phyloP scores from a whole-genome alignment of 139 green algal genomes.

The Haematococcus sp. region DNA sequence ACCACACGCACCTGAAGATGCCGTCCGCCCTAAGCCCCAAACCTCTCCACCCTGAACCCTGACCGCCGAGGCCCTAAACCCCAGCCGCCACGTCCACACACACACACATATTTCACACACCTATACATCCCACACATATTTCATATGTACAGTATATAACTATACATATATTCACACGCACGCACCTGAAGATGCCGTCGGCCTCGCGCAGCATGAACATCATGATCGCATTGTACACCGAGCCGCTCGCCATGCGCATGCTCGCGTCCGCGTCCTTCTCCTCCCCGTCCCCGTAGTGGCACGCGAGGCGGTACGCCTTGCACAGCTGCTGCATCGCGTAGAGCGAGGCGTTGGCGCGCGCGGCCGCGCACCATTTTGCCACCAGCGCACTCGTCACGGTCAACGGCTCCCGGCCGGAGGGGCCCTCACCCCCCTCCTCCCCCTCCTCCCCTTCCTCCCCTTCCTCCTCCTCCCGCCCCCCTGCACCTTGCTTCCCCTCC shows the following conservation, averaged over 20 bases:
- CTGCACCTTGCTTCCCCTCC: conserved; percentile 3
- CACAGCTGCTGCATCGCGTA: conserved; percentile 61
- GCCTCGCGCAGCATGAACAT: conserved; percentile 84
- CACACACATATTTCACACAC: too few relatives aligned
- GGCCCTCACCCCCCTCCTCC: conserved; percentile 7
- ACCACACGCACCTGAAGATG: too few relatives aligned
- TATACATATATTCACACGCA: too few relatives aligned
- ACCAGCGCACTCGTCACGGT: conserved; percentile 70
- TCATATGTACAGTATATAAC: too few relatives aligned
- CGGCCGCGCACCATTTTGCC: conserved; percentile 62
- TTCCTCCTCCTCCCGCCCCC: conserved; percentile 12
- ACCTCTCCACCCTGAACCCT: too few relatives aligned
- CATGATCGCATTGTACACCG: conserved; percentile 87
- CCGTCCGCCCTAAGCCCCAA: too few relatives aligned
- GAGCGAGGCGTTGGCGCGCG: conserved; percentile 39
- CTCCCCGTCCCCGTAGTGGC: conserved; percentile 85
- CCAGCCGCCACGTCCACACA: too few relatives aligned
- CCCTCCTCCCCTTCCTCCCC: conserved; percentile 17
- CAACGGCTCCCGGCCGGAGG: neutral
- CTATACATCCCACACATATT: too few relatives aligned
- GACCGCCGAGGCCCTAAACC: too few relatives aligned
- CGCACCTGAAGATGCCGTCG: conserved; percentile 71
- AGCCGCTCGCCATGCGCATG: conserved; percentile 62
- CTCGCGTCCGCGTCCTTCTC: conserved; percentile 39
- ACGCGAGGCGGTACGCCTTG: conserved; percentile 78